Conservation (phyloP, 495 filamentous ascomycete species). For the Glutinoglossum americanum region DNA sequence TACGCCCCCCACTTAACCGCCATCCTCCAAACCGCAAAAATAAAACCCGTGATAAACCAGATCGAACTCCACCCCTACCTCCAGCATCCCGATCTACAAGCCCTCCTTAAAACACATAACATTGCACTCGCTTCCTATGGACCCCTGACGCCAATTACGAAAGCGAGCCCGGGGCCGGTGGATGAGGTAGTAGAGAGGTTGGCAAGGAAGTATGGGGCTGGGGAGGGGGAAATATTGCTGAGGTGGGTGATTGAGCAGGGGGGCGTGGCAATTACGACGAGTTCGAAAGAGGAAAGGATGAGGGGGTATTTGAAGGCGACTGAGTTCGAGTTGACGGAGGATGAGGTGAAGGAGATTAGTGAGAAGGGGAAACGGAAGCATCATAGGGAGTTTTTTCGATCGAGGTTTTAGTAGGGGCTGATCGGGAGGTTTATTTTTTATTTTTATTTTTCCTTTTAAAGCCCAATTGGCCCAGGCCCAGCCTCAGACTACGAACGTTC, state of each 20-base stretch:
- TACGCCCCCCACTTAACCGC: slow-evolving; percentile 42
- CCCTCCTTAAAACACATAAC: slow-evolving; percentile 40
- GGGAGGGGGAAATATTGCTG: slow-evolving; percentile 42
- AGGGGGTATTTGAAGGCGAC: slow-evolving; percentile 37
- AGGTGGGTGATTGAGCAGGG: slow-evolving; percentile 69
- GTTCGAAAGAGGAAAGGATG: slow-evolving; percentile 46
- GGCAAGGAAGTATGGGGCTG: slow-evolving; percentile 60
- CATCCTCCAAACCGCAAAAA: slow-evolving; percentile 39
- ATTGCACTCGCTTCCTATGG: slow-evolving; percentile 54
- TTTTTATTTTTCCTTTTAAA: no score
- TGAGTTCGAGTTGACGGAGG: slow-evolving; percentile 48
- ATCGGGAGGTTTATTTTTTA: no score
- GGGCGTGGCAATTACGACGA: slow-evolving; percentile 58
- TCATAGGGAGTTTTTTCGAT: slow-evolving; percentile 47
- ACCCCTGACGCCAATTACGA: slow-evolving; percentile 42
- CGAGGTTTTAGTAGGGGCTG: no score
- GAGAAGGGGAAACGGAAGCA: slow-evolving; percentile 41
- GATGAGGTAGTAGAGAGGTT: slow-evolving; percentile 37
- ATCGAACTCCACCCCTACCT: slow-evolving; percentile 81
- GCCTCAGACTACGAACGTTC: no score
- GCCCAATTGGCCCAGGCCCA: no score
- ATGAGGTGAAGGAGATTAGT: slow-evolving; percentile 47
- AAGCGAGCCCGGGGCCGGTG: slow-evolving; percentile 45
- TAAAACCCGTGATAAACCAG: slow-evolving; percentile 57
- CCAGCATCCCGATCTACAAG: slow-evolving; percentile 43